Percentiles rank a stretch among this genome's conserved stretches.
Evolutionary conservation across 2,329 filamentous ascomycete genomes (phyloP).

Genomic region (Xylariomycetidae sp.): DNA sequence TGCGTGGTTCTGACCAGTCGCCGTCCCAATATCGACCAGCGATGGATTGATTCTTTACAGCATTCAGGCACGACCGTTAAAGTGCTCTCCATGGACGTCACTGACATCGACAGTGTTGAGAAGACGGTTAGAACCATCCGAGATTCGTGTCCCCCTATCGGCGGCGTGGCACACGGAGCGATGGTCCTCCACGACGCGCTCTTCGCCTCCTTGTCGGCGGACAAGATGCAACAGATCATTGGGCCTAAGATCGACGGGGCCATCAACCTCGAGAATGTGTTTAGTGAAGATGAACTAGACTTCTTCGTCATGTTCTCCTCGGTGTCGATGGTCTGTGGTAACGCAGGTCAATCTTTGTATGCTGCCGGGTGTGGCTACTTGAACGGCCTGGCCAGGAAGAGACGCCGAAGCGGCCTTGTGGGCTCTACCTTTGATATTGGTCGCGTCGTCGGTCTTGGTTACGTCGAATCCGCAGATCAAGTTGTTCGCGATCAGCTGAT

Average conservation of each 20-base stretch:
- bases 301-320: constrained; percentile 33
- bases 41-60: constrained; percentile 15
- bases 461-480: constrained; percentile 11
- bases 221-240: constrained; percentile 15
- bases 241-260: constrained; percentile 30
- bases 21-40: constrained; percentile 21
- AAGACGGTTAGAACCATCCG: constrained; percentile 10
- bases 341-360: constrained; percentile 8
- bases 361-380: constrained; percentile 5
- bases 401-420: constrained; percentile 6
- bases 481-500: constrained; percentile 3
- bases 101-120: constrained; percentile 8
- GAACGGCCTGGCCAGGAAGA: constrained; percentile 1
- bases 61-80: constrained; percentile 7
- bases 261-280: constrained; percentile 24
- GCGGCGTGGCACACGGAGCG: constrained; percentile 33
- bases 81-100: constrained; percentile 13
- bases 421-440: constrained; percentile 9
- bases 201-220: constrained; percentile 17
- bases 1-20: constrained; percentile 28
- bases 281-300: constrained; percentile 24
- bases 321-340: constrained; percentile 6
- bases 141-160: constrained; percentile 24
- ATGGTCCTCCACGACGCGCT: constrained; percentile 30
- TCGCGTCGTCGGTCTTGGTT: constrained; percentile 12